These are phyloP conservation scores for Syzygium syzygioides DNA, from an alignment of 441 rosid genomes.

Conservation along the genomic window DNA sequence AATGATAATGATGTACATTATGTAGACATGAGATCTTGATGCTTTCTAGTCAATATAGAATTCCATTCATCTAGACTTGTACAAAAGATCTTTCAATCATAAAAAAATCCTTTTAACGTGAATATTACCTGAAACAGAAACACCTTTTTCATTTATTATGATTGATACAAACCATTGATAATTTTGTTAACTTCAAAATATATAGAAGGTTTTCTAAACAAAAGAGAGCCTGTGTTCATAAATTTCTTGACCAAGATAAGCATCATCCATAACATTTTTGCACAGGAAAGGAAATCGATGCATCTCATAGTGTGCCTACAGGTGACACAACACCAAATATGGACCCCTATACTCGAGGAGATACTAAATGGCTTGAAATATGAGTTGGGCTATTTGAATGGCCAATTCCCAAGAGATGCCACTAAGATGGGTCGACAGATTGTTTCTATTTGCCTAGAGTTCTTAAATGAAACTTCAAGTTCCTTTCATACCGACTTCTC, in stretches of 20 bases:
- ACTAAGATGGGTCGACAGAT: conserved; percentile 49
- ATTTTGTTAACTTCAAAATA: too few relatives aligned
- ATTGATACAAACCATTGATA: too few relatives aligned
- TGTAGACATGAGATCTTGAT: too few relatives aligned
- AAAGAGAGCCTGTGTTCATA: conserved; percentile 41
- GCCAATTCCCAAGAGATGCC: conserved; percentile 17
- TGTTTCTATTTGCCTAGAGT: conserved; percentile 48
- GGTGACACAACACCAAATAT: conserved; percentile 62
- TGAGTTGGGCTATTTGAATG: conserved; percentile 40
- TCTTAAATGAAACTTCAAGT: conserved; percentile 39
- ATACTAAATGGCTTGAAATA: conserved; percentile 39
- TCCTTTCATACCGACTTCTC: conserved; percentile 33
- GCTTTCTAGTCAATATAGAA: too few relatives aligned
- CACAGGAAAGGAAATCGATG: conserved; percentile 59
- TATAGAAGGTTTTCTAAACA: too few relatives aligned
- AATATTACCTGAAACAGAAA: too few relatives aligned
- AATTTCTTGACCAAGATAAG: conserved; percentile 46
- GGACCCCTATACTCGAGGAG: conserved; percentile 56
- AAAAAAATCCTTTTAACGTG: too few relatives aligned
- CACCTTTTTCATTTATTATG: too few relatives aligned
- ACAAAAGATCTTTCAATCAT: too few relatives aligned
- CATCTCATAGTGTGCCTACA: conserved; percentile 48
- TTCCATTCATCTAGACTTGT: too few relatives aligned
- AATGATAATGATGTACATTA: too few relatives aligned
- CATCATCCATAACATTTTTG: conserved; percentile 44